phyloP scores from a whole-genome alignment of 345 rosid genomes.

The Theobroma cacao region DNA sequence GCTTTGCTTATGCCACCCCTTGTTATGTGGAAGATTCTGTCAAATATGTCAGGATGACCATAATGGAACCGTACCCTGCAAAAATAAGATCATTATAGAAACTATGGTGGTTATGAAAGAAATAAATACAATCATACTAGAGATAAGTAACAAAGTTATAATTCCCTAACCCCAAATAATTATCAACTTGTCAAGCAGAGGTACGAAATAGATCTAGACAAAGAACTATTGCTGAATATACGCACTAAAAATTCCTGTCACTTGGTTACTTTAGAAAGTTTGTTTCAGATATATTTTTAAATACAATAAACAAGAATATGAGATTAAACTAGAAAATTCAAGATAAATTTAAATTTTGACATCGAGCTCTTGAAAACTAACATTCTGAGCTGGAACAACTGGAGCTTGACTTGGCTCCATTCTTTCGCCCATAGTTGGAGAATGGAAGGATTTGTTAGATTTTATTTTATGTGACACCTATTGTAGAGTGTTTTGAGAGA shows the following conservation, averaged over 20 bases:
- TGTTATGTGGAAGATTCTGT: conserved; percentile 94
- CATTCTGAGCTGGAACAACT: not conserved
- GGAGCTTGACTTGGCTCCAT: not conserved
- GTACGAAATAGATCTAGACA: not conserved
- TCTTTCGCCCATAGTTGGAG: not conserved
- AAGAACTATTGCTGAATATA: not conserved
- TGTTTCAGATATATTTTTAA: not conserved
- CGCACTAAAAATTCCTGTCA: not conserved
- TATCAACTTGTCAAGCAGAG: not conserved
- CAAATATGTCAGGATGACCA: conserved; percentile 99
- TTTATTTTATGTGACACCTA: not conserved
- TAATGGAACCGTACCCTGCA: conserved; percentile 96
- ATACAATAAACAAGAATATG: not conserved
- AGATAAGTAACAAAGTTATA: not conserved
- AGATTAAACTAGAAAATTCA: not conserved
- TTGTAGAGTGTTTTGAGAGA: not conserved
- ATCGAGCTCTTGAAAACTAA: not conserved
- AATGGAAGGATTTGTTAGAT: not conserved
- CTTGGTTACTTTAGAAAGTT: not conserved
- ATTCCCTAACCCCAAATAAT: not conserved
- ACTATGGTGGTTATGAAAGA: not conserved
- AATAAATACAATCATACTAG: not conserved
- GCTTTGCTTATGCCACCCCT: conserved; percentile 99
- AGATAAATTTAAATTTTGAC: not conserved
- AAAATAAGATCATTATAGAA: conserved; percentile 9